Conservation (phyloP, 176 grass and related monocot genomes). For the barley (Hordeum vulgare) region DNA sequence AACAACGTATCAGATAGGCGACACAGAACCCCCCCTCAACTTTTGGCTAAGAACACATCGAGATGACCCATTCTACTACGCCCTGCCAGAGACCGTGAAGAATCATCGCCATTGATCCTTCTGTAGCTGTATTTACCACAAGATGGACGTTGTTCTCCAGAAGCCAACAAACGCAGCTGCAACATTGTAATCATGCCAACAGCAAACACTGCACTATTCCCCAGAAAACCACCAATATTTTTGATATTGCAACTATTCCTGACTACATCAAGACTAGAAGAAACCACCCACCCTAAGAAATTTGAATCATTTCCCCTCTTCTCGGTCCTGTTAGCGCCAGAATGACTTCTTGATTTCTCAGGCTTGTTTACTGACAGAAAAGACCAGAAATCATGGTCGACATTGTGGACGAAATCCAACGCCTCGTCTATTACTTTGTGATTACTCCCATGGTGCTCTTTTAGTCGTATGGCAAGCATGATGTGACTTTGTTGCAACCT, state of each 20-base stretch:
- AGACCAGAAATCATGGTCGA: constrained; percentile 36
- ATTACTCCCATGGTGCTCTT: constrained; percentile 66
- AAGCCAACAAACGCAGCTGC: constrained; percentile 48
- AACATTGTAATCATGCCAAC: constrained; percentile 56
- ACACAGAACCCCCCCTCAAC: background rate
- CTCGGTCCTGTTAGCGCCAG: background rate
- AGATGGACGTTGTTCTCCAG: constrained; percentile 5
- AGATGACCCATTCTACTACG: constrained; percentile 8
- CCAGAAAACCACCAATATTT: constrained; percentile 30
- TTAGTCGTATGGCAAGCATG: constrained; percentile 72
- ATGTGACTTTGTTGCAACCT: constrained; percentile 82
- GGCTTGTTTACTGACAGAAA: constrained; percentile 21
- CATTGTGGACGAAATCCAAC: constrained; percentile 50
- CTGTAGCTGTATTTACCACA: constrained; percentile 9
- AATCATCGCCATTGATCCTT: constrained; percentile 9
- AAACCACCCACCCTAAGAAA: constrained; percentile 42
- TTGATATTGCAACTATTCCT: constrained; percentile 36
- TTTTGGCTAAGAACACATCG: constrained; percentile 43
- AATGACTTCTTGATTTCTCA: constrained; percentile 23
- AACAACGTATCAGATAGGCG: background rate
- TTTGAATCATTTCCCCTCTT: constrained; percentile 15
- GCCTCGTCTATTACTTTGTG: constrained; percentile 66
- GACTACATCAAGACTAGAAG: constrained; percentile 37
- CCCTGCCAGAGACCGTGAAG: background rate
- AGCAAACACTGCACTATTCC: constrained; percentile 53